Evolutionary conservation across 495 filamentous ascomycete species (phyloP).

Genomic region (Viridothelium virens): DNA sequence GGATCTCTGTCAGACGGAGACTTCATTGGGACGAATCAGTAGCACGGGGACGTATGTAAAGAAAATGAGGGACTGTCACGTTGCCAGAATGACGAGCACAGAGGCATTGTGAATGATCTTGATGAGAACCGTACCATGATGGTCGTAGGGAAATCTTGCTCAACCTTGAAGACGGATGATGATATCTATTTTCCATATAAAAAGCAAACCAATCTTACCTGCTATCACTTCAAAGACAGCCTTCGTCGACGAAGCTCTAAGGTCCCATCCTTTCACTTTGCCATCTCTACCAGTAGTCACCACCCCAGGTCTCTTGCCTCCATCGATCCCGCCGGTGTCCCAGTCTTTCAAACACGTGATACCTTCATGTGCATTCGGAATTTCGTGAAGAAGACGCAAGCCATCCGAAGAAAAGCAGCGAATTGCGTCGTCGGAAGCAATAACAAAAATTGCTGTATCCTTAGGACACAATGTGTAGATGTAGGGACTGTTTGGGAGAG

Average conservation of each 20-base stretch:
- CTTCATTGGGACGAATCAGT: constrained; percentile 5
- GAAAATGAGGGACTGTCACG: too few species aligned
- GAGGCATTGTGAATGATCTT: constrained; percentile 1
- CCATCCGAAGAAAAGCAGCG: constrained; percentile 45
- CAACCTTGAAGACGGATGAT: neutral
- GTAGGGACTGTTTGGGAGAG: neutral
- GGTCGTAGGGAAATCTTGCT: too few species aligned
- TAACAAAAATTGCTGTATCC: constrained; percentile 11
- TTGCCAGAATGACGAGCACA: neutral
- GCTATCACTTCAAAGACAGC: constrained; percentile 19
- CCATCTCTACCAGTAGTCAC: constrained; percentile 59
- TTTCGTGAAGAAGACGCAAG: constrained; percentile 23
- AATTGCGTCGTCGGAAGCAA: constrained; percentile 44
- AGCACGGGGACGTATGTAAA: neutral
- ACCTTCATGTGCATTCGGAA: constrained; percentile 45
- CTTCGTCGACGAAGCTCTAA: constrained; percentile 27
- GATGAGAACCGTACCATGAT: neutral
- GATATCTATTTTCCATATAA: constrained; percentile 49
- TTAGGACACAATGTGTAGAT: neutral
- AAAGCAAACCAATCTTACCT: constrained; percentile 49
- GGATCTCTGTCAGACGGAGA: neutral
- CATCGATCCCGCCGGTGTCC: constrained; percentile 32
- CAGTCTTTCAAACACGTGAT: constrained; percentile 50
- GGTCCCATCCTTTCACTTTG: constrained; percentile 50
- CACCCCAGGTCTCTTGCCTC: constrained; percentile 25